Evolutionary conservation across 139 green algal species (phyloP).

Genomic region (Gonium pectorale): DNA sequence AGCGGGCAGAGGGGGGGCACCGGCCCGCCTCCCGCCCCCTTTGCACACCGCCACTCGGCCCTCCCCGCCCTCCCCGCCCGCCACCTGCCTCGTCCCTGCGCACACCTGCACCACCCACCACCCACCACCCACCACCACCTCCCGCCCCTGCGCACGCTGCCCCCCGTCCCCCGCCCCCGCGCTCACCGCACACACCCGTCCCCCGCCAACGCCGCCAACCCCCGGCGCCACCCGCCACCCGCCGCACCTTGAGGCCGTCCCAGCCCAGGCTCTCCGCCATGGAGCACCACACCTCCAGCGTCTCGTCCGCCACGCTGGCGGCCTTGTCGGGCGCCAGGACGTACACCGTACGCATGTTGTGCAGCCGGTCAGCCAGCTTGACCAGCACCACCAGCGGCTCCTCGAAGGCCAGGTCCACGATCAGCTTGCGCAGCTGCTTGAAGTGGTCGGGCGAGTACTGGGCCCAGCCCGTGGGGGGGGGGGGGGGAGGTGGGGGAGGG

Average conservation of each 20-base stretch:
- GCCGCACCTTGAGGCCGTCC: constrained; percentile 86
- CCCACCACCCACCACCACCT: too few species aligned
- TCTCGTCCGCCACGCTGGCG: constrained; percentile 87
- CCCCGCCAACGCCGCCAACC: not conserved
- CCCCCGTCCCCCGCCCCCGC: too few species aligned
- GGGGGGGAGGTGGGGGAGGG: not conserved
- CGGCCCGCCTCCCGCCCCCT: too few species aligned
- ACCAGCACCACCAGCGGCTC: constrained; percentile 92
- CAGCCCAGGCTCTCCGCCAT: constrained; percentile 94
- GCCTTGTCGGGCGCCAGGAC: constrained; percentile 82
- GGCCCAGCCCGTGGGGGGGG: constrained; percentile 51
- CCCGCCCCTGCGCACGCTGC: too few species aligned
- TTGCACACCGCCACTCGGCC: too few species aligned
- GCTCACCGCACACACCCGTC: too few species aligned
- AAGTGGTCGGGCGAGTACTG: constrained; percentile 59
- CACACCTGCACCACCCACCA: too few species aligned
- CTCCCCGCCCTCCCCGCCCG: too few species aligned
- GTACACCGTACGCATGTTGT: constrained; percentile 97
- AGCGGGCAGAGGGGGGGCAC: too few species aligned
- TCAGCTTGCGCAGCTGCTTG: constrained; percentile 56
- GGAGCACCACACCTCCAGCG: constrained; percentile 91
- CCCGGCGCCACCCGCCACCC: not conserved
- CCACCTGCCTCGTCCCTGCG: too few species aligned
- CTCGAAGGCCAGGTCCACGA: constrained; percentile 62
- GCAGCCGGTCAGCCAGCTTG: constrained; percentile 96